These are phyloP conservation scores for Coriaria nepalensis DNA, from an alignment of 306 rosid genomes.

Conservation along the genomic window DNA sequence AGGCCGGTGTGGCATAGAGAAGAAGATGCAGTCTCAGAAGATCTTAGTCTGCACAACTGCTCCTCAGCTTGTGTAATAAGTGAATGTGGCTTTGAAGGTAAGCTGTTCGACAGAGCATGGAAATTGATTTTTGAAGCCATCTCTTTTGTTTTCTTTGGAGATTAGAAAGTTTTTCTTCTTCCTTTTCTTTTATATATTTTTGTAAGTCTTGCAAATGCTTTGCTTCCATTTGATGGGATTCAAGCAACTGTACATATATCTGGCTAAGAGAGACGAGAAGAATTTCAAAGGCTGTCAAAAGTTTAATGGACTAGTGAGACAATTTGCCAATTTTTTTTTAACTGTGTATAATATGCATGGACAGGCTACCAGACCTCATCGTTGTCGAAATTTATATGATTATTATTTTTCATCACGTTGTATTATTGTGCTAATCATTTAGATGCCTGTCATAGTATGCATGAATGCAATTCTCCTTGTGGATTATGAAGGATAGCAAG, in stretches of 20 bases:
- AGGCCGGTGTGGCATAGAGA: slow-evolving; percentile 2
- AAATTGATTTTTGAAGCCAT: neutral
- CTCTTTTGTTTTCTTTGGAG: slow-evolving; percentile 1
- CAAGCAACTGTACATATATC: neutral
- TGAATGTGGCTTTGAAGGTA: slow-evolving; percentile 20
- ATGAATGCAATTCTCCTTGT: too few species aligned
- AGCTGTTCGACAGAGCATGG: slow-evolving; percentile 17
- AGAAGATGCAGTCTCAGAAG: slow-evolving; percentile 6
- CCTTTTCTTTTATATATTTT: neutral
- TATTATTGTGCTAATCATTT: too few species aligned
- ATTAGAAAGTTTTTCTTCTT: slow-evolving; percentile 1
- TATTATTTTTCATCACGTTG: too few species aligned
- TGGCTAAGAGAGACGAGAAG: slow-evolving; percentile 5
- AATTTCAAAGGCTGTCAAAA: slow-evolving; percentile 5
- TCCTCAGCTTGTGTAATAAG: slow-evolving; percentile 12
- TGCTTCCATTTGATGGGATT: slow-evolving; percentile 1
- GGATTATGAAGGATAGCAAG: too few species aligned
- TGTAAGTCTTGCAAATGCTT: slow-evolving; percentile 3
- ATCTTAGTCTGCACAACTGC: slow-evolving; percentile 12
- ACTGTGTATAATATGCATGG: too few species aligned
- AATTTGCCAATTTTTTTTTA: too few species aligned
- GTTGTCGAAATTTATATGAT: too few species aligned
- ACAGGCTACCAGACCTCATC: too few species aligned
- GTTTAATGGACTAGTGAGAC: neutral
- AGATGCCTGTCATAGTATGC: too few species aligned